Base-by-base conservation (phyloP, 768 basidiomycete genomes). In the Russula compacta region DNA sequence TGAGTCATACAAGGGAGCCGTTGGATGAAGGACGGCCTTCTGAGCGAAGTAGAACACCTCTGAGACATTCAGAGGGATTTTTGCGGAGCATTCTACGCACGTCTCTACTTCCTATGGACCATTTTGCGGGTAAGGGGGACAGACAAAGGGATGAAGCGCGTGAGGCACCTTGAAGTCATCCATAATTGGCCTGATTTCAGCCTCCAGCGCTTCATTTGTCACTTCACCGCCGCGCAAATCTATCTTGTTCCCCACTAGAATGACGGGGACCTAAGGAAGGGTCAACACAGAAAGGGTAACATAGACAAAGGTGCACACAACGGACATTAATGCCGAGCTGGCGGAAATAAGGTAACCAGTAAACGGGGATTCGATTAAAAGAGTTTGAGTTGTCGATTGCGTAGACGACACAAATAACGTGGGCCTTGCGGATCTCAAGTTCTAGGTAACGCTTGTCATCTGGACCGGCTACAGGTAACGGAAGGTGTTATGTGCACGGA, bases 11-110 rank as follows among this genome's bases (percentile, higher is more conserved):
- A 99, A 76, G 6, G 95, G 95, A 6, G 95, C 95, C 1, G 94
- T 95, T 2, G 95, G 95, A 70, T 99, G 93, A 11, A 98, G 76
- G 36, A 99, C 95, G 12, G 95, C 95, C 71, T 97, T 98, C 73
- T 97, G 95, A 1, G 95, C 95, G 72, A 98, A 98, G 73, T 95
- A 98, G 77, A 98, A 94, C 35, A 98, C 93, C 73, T 95, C 95
- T 15, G 94, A 95, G 60, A 98, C 87, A 72, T 98, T 98, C 64
- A 95, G 72, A 32, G 91, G 87, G 54, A 88, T 75, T 71, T 89
- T 87, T 4, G 94, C 94, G n/a, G 93, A 95, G 69, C 91, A 92
- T 75, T 98, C 95, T 35, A 98, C 90, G 69, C 95, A 98, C 44
- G 95, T 98, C 71, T 98, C 95, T 56, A 98, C 95, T 82, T 98